Evolutionary conservation across 2,329 filamentous ascomycete species (phyloP), one percentile per base, ranked within the genome.

Genomic region (Cladosporium oxysporum): DNA sequence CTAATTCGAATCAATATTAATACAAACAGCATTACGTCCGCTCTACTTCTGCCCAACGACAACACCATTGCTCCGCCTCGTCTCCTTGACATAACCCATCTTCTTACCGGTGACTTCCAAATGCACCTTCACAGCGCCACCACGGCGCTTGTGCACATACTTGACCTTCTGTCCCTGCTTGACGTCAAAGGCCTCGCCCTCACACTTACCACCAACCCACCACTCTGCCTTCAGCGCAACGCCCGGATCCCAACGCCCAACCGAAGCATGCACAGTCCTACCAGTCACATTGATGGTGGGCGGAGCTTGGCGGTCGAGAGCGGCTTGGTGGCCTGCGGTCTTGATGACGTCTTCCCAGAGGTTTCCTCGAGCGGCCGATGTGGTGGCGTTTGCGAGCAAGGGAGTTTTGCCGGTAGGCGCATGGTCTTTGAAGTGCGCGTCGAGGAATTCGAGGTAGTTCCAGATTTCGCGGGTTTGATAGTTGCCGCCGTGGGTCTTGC

Each of bases 211-310:
- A 64, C 76, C 68, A 1, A 78, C 58, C 16, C 72, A 16, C 77
- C 77, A 79, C 66, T 77, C 73, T 47, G 74, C 77, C 37, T 72
- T 67, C 0, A 79, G 69, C 52, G 53, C 67, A 2, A 79, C 74
- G 21, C 77, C 77, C 3, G 77, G 77, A 67, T 79, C 77, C 77
- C 77, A 79, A 1, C 73, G 70, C 1, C 77, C 77, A 2, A 75
- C 72, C 61, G 55, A 74, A 1, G 50, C 70, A 21, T 66, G 47
- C 2, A 70, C 59, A 37, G 21, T 26, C 5, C 31, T 23, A 16
- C 55, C 55, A 61, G 59, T 63, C 5, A 67, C 66, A 1, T 71
- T 26, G 18, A 77, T 68, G 5, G 47, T 44, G 0, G 77, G 77
- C 0, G 70, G 66, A 14, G 71, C 71, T 59, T 79, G 77, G 76